Evolutionary conservation across 1,139 yeast species (phyloP).

Genomic region (Geotrichum klebahnii): DNA sequence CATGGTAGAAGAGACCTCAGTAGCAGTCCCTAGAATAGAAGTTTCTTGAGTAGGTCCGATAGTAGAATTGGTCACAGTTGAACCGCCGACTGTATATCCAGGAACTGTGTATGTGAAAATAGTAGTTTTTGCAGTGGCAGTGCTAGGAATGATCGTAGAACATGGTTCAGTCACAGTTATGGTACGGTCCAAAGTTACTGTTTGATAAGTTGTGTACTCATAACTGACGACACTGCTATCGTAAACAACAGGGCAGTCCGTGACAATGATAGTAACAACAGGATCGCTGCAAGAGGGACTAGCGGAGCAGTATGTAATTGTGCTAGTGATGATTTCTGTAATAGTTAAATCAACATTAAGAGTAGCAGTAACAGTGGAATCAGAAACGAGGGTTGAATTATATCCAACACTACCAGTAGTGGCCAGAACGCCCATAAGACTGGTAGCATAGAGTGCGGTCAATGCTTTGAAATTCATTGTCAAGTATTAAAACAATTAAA

Average conservation of each 20-base stretch:
- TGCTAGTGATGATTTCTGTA: not conserved
- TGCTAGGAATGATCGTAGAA: conserved; percentile 5
- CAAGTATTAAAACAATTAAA: no score
- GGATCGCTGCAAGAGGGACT: conserved; percentile 5
- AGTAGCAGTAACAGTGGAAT: not conserved
- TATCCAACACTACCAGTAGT: not conserved
- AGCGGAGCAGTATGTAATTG: conserved; percentile 2
- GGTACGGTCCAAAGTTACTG: conserved; percentile 14
- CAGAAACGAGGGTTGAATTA: not conserved
- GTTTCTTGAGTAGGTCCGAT: no score
- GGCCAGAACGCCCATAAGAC: no score
- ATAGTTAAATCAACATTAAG: not conserved
- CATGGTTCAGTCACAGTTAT: conserved; percentile 22
- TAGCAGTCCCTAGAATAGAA: not conserved
- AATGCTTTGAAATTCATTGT: no score
- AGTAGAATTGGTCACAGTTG: conserved; percentile 10
- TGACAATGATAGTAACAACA: conserved; percentile 5
- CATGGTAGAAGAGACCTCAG: not conserved
- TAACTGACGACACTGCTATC: not conserved
- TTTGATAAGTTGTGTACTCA: conserved; percentile 14
- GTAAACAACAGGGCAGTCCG: conserved; percentile 10
- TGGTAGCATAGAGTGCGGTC: no score
- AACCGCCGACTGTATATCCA: conserved; percentile 8
- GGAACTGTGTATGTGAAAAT: conserved; percentile 7
- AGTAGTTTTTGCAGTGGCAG: conserved; percentile 1